phyloP scores from a whole-genome alignment of 202 grass and related monocot species.

The Hordeum pubiflorum region DNA sequence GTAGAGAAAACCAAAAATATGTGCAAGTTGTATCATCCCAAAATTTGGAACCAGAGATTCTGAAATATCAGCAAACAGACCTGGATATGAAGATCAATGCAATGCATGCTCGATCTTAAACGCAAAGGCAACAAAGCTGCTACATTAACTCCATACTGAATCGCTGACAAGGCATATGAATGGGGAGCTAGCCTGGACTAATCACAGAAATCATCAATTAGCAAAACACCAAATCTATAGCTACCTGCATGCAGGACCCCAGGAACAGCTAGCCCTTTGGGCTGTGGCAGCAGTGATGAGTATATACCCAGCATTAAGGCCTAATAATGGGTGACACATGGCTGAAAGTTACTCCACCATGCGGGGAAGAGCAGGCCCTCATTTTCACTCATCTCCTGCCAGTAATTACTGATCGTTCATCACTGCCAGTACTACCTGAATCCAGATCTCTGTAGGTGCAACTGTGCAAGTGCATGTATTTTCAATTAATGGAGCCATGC shows the following conservation, averaged over 20 bases:
- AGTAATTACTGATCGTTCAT: neutral
- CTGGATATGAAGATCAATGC: neutral
- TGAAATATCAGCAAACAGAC: neutral
- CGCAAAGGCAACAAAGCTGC: neutral
- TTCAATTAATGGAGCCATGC: neutral
- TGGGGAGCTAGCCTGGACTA: neutral
- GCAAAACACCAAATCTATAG: neutral
- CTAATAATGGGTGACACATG: conserved; percentile 22
- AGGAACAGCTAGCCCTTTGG: neutral
- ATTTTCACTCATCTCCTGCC: neutral
- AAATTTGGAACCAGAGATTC: neutral
- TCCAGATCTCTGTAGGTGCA: neutral
- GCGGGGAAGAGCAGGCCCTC: neutral
- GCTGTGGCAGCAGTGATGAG: neutral
- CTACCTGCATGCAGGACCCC: neutral
- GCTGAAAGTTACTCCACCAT: neutral
- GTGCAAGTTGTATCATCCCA: neutral
- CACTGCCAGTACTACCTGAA: conserved; percentile 3
- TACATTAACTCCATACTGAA: conserved; percentile 5
- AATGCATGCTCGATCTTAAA: neutral
- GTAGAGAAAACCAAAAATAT: neutral
- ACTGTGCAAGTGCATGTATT: neutral
- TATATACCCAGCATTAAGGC: neutral
- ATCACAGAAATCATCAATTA: conserved; percentile 5
- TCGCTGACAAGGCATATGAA: neutral